Base-by-base conservation (phyloP, 1,284 basidiomycete genomes). In the Omphalotus olearius region DNA sequence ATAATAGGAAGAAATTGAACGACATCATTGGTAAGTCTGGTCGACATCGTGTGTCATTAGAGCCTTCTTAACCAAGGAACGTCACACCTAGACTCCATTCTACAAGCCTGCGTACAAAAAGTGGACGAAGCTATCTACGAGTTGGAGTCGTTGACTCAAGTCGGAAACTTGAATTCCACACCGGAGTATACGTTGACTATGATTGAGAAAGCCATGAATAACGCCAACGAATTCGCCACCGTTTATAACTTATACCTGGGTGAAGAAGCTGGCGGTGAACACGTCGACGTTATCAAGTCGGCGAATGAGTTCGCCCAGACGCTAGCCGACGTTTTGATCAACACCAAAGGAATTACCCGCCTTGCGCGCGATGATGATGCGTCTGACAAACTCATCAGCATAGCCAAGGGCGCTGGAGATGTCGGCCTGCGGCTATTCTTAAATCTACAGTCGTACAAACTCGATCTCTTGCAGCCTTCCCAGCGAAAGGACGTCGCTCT, bases 181-280 rank as follows among this genome's bases (percentile, higher is more conserved):
- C 96, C 97, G 13, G 95, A 98, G 66, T 99, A 98, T 66, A 97
- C 95, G 0, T 74, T 98, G 20, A 98, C 97, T 9, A 94, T 99
- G 87, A 93, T 99, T 62, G 97, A 99, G 69, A 98, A 98, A 74
- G 89, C 93, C 3, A 77, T 88, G 67, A 92, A 91, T 62, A 95
- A 91, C 62, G 91, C 93, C 14, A 98, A 87, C 55, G 96, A 99
- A 66, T 99, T 99, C 65, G 94, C 95, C 10, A 91, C 91, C 18
- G 79, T 94, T 47, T 99, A 95, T 76, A 93, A 93, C 67, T 80
- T 97, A 13, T 93, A 93, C 71, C 79, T 99, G 17, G 83, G 86
- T 51, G 91, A 90, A 37, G 93, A 98, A 63, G 75, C 77, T 35
- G 96, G 96, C 40, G 93, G 93, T 36, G 92, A 98, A 56, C 86